phyloP scores from a whole-genome alignment of 2,329 filamentous ascomycete species.

The Niveomyces coronatus region DNA sequence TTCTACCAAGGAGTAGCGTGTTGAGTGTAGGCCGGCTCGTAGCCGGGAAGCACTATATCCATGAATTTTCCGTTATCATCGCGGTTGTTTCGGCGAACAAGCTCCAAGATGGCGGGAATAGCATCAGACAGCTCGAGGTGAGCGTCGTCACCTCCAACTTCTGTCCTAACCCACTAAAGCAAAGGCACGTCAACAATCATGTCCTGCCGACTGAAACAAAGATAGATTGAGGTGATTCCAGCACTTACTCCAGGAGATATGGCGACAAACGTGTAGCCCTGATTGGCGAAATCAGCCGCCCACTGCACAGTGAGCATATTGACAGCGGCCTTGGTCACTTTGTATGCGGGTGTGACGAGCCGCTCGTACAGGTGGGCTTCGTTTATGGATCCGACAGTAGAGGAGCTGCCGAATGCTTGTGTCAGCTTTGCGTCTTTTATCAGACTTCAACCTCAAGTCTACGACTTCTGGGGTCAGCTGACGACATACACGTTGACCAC shows the following conservation, averaged over 20 bases:
- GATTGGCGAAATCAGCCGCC: constrained; percentile 21
- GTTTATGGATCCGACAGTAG: neutral
- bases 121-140: too few relatives aligned
- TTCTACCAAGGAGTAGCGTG: too few relatives aligned
- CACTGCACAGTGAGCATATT: constrained; percentile 35
- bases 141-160: too few relatives aligned
- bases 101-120: too few relatives aligned
- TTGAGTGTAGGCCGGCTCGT: too few relatives aligned
- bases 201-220: too few relatives aligned
- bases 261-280: constrained; percentile 31
- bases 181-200: too few relatives aligned
- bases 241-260: constrained; percentile 32
- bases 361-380: neutral
- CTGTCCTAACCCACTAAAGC: too few relatives aligned
- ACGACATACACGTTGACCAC: neutral
- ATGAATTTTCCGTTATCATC: too few relatives aligned
- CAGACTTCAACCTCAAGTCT: neutral
- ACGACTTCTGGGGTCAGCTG: neutral
- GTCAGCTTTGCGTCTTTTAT: neutral
- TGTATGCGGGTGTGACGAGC: constrained; percentile 26
- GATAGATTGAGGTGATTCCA: too few relatives aligned
- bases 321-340: constrained; percentile 34
- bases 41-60: too few relatives aligned
- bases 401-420: neutral
- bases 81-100: too few relatives aligned